Percentiles rank a stretch among this genome's conserved stretches.
Evolutionary conservation across 1,284 basidiomycete species (phyloP).

Genomic region (Testicularia cyperi): DNA sequence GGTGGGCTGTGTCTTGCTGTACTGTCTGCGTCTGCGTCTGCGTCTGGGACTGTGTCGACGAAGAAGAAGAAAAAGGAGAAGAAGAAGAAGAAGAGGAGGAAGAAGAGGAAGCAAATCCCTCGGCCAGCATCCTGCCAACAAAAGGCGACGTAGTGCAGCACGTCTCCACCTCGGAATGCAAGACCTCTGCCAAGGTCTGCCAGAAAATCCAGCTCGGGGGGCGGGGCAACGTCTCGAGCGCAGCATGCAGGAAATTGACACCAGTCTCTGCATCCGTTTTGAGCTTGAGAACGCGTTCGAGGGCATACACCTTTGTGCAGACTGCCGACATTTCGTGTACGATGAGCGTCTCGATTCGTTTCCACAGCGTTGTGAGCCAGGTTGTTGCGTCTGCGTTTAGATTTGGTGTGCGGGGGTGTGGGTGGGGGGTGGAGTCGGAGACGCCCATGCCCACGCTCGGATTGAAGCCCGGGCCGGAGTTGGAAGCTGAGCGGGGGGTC

Average conservation of each 20-base stretch:
- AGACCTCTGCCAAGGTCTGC: conserved; percentile 70
- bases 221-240: conserved; percentile 74
- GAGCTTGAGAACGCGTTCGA: conserved; percentile 86
- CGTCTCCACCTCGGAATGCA: conserved; percentile 69
- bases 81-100: no score
- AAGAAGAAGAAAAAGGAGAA: not conserved
- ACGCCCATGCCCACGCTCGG: not conserved
- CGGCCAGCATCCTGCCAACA: conserved; percentile 81
- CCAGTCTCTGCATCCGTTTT: conserved; percentile 71
- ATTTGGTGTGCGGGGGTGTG: conserved; percentile 78
- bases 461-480: not conserved
- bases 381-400: conserved; percentile 75
- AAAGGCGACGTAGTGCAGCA: conserved; percentile 76
- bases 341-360: conserved; percentile 75
- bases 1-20: not conserved
- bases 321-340: conserved; percentile 80
- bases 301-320: conserved; percentile 74
- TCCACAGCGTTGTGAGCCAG: conserved; percentile 80
- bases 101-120: no score
- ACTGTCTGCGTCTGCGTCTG: not conserved
- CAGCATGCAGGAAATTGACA: conserved; percentile 75
- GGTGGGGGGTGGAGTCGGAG: conserved; percentile 66
- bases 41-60: not conserved
- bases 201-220: conserved; percentile 89
- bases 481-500: not conserved